Percentiles rank a stretch among this genome's conserved stretches.
Conservation (phyloP, 495 filamentous ascomycete species). For the Achaetomiella virescens region DNA sequence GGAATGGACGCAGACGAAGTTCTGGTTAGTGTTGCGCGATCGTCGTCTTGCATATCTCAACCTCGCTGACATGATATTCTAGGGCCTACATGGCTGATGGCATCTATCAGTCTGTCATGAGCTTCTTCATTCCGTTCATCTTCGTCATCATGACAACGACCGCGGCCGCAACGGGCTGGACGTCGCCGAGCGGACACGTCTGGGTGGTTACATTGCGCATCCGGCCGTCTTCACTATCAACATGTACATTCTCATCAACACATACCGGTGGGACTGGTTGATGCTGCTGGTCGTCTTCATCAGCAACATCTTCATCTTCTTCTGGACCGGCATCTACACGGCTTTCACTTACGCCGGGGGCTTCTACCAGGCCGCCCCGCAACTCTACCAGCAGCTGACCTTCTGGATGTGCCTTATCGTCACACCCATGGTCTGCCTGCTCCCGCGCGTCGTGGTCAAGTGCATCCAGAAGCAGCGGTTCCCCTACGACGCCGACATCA, state of each 20-base stretch:
- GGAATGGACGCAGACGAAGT: constrained; percentile 96
- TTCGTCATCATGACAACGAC: constrained; percentile 64
- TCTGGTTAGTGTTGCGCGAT: constrained; percentile 62
- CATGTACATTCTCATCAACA: constrained; percentile 89
- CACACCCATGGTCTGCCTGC: constrained; percentile 68
- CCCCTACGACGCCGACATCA: constrained; percentile 89
- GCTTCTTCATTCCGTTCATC: constrained; percentile 87
- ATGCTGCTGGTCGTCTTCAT: constrained; percentile 71
- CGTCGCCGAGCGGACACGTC: constrained; percentile 67
- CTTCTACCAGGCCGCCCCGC: constrained; percentile 71
- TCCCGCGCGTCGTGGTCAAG: constrained; percentile 83
- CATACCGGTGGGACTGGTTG: constrained; percentile 96
- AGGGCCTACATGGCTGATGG: constrained; percentile 96
- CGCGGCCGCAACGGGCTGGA: constrained; percentile 61
- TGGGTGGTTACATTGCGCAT: constrained; percentile 76
- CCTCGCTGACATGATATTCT: constrained; percentile 24
- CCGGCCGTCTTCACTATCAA: constrained; percentile 84
- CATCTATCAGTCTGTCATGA: constrained; percentile 86
- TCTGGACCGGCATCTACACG: constrained; percentile 95
- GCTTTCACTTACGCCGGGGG: constrained; percentile 54
- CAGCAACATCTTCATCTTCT: constrained; percentile 82
- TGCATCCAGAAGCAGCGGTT: constrained; percentile 85
- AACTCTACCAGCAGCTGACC: constrained; percentile 71
- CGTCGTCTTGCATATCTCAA: not conserved
- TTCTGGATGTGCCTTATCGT: constrained; percentile 83